Conservation (phyloP, 2,329 filamentous ascomycete species). For the Chaetoscypha palmicola region DNA sequence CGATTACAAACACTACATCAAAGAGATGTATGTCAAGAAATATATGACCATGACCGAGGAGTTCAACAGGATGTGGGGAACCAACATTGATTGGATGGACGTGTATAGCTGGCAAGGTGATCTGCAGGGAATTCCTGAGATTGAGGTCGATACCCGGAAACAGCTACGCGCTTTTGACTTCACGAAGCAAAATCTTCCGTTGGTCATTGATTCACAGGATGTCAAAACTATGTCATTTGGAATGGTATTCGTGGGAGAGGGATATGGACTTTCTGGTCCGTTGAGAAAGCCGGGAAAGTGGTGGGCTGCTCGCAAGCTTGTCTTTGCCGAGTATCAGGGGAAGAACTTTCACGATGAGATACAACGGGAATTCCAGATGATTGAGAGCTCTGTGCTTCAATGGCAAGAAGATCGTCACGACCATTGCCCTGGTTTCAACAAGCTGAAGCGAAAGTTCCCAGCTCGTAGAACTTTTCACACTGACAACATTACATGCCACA, state of each 20-base stretch:
- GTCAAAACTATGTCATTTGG: constrained; percentile 12
- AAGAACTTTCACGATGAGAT: constrained; percentile 12
- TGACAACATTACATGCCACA: too few relatives aligned
- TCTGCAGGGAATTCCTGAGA: too few relatives aligned
- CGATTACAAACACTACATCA: too few relatives aligned
- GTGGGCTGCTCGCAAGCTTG: constrained; percentile 12
- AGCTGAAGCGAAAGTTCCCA: not conserved
- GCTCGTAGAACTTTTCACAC: not conserved
- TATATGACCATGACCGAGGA: too few relatives aligned
- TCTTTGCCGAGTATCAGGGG: constrained; percentile 11
- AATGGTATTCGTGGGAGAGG: constrained; percentile 14
- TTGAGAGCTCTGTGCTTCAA: not conserved
- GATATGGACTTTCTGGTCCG: constrained; percentile 4
- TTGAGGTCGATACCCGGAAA: too few relatives aligned
- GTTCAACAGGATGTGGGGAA: too few relatives aligned
- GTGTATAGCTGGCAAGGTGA: too few relatives aligned
- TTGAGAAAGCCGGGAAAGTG: constrained; percentile 14
- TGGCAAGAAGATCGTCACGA: constrained; percentile 6
- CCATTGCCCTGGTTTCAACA: not conserved
- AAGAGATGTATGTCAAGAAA: too few relatives aligned
- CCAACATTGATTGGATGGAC: too few relatives aligned
- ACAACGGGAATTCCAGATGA: constrained; percentile 2
- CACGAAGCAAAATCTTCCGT: constrained; percentile 10
- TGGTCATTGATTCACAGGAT: constrained; percentile 10
- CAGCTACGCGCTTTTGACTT: too few relatives aligned